Evolutionary conservation across 2,329 filamentous ascomycete genomes (phyloP).

Genomic region (Colletotrichum destructivum): DNA sequence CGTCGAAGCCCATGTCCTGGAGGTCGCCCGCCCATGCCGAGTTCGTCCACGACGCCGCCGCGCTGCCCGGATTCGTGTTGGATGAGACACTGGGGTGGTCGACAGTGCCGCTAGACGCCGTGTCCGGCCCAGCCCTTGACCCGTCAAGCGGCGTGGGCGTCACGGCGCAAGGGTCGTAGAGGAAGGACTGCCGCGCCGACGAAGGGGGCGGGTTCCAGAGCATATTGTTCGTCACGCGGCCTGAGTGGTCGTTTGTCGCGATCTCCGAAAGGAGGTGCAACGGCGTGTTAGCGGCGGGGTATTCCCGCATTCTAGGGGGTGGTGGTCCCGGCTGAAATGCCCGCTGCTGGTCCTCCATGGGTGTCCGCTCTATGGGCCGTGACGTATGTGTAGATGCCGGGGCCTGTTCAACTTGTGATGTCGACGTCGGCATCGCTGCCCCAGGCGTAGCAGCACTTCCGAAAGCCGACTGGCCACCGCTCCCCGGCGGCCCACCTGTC

Average conservation of each 20-base stretch:
- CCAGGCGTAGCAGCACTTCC: not conserved
- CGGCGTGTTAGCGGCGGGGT: constrained; percentile 63
- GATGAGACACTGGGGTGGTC: not conserved
- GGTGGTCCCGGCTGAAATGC: constrained; percentile 40
- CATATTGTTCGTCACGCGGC: constrained; percentile 32
- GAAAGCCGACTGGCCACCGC: not conserved
- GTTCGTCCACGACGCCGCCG: constrained; percentile 22
- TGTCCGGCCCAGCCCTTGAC: constrained; percentile 13
- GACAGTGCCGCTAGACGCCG: constrained; percentile 16
- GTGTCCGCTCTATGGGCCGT: constrained; percentile 1
- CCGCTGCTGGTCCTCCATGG: constrained; percentile 43
- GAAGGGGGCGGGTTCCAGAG: constrained; percentile 45
- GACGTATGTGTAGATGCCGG: not conserved
- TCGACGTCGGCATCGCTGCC: constrained; percentile 27
- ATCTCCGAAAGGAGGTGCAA: constrained; percentile 71
- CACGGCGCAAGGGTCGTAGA: constrained; percentile 50
- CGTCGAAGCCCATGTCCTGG: constrained; percentile 38
- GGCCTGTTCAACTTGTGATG: not conserved
- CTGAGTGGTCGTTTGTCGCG: constrained; percentile 60
- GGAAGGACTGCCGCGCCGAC: constrained; percentile 53
- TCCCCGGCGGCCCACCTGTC: constrained; percentile 28
- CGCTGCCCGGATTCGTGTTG: not conserved
- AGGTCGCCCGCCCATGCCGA: constrained; percentile 25
- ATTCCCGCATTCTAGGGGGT: constrained; percentile 44
- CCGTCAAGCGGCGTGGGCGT: constrained; percentile 25